Evolutionary conservation across 257 asterid species (phyloP), one percentile per base, ranked within the genome.

Genomic region (Cynanchum wilfordii): DNA sequence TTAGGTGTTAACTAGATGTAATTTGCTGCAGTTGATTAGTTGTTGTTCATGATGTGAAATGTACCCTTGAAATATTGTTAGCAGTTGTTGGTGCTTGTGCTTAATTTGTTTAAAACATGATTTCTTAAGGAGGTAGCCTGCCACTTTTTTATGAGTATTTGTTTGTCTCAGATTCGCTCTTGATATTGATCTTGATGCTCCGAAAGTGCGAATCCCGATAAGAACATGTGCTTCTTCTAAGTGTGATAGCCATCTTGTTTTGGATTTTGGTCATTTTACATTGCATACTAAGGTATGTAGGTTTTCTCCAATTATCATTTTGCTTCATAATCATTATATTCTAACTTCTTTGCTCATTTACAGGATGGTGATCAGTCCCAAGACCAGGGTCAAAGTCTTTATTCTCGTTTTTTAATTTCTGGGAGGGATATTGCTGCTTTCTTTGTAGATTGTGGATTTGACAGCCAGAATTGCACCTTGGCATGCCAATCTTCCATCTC

Each of bases 161-260:
- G 55, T 70, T 70, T 52, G 63, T 73, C 47, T 58, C 80, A 95
- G 98, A 82, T 95, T 95, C 84, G 94, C 99, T 79, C 97, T 95
- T 76, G 98, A 95, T 85, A 95, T 95, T 82, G 99, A 95, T 78
- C 96, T 95, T 70, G 99, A 92, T 75, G 99, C 99, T 81, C 99
- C 99, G 71, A 95, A 92, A 87, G 99, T 95, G 73, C 89, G 93
- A 78, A 87, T 95, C 80, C 99, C 98, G 77, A 83, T 95, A 62
- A 84, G 89, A 79, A 84, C 87, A 70, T 69, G 79, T 67, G 79
- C 79, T 69, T 83, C 90, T 73, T 73, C 76, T 49, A 86, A 80
- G 77, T 81, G 85, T 75, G 91, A 84, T 73, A 83, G 92, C 85
- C 83, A 92, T 89, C 92, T 95, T 76, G 82, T 92, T 79, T 76